Percentiles rank a stretch among this genome's conserved stretches.
Conservation (phyloP, 495 filamentous ascomycete species). For the Lichina pygmaea region DNA sequence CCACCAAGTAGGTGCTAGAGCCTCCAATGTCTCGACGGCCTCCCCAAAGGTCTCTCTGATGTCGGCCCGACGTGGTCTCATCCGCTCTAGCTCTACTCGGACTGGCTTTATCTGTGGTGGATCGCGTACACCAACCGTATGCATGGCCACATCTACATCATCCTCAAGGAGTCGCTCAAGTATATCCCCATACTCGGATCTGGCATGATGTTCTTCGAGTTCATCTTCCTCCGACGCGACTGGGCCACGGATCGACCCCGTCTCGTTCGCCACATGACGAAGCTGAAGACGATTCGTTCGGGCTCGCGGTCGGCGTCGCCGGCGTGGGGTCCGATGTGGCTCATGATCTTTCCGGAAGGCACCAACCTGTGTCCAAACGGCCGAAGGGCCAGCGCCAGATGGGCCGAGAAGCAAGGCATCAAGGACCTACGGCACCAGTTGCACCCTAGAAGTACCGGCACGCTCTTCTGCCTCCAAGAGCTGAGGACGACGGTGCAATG, state of each 20-base stretch:
- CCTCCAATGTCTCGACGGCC: not conserved
- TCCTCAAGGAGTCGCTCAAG: slow-evolving; percentile 60
- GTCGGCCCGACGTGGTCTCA: not conserved
- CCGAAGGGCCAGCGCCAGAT: slow-evolving; percentile 30
- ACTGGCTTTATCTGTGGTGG: slow-evolving; percentile 84
- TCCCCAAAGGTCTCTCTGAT: not conserved
- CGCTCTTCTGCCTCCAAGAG: slow-evolving; percentile 48
- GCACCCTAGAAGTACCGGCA: slow-evolving; percentile 49
- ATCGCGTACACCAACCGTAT: slow-evolving; percentile 46
- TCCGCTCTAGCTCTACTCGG: slow-evolving; percentile 33
- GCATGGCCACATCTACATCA: slow-evolving; percentile 69
- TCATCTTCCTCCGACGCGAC: slow-evolving; percentile 64
- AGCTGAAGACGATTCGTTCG: slow-evolving; percentile 27
- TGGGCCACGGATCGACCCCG: slow-evolving; percentile 54
- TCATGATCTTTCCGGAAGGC: slow-evolving; percentile 63
- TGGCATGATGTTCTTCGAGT: slow-evolving; percentile 61
- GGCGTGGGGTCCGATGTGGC: slow-evolving; percentile 58
- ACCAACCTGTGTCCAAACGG: slow-evolving; percentile 50
- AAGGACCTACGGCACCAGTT: slow-evolving; percentile 39
- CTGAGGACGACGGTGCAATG: slow-evolving; percentile 44
- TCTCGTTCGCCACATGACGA: slow-evolving; percentile 36
- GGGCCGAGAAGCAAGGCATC: slow-evolving; percentile 41
- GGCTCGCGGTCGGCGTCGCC: slow-evolving; percentile 23
- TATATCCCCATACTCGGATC: slow-evolving; percentile 47
- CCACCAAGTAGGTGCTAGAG: slow-evolving; percentile 28